phyloP scores from a whole-genome alignment of 352 stramenopile genomes.

The Phytophthora chlamydospora region DNA sequence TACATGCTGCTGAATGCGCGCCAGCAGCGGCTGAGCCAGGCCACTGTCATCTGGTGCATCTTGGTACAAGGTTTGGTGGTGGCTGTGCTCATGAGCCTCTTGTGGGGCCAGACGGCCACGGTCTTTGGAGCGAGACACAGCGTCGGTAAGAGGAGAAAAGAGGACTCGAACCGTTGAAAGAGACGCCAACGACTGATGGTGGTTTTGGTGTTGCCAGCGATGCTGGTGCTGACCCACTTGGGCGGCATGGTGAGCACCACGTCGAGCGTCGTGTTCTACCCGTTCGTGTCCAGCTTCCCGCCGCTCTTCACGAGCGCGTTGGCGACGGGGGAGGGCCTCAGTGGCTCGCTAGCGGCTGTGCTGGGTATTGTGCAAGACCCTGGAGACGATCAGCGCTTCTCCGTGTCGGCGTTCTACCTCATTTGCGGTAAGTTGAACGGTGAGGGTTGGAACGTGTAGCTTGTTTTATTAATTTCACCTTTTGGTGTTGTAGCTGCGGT shows the following conservation, averaged over 20 bases:
- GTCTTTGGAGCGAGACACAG: slow-evolving; percentile 63
- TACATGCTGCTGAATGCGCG: slow-evolving; percentile 67
- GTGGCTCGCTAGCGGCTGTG: slow-evolving; percentile 61
- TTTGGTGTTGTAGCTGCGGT: slow-evolving; percentile 37
- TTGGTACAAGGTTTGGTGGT: slow-evolving; percentile 52
- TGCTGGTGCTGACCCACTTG: slow-evolving; percentile 68
- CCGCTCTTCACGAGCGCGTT: slow-evolving; percentile 69
- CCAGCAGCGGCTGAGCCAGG: slow-evolving; percentile 48
- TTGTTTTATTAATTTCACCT: not conserved
- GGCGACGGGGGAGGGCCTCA: slow-evolving; percentile 70
- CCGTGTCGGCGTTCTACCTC: slow-evolving; percentile 63
- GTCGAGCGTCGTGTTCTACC: slow-evolving; percentile 77
- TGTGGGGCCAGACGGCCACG: slow-evolving; percentile 56
- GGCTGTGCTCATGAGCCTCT: slow-evolving; percentile 58
- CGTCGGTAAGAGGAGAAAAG: slow-evolving; percentile 28
- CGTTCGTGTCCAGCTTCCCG: slow-evolving; percentile 68
- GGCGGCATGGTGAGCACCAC: slow-evolving; percentile 74
- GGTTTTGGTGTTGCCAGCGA: slow-evolving; percentile 32
- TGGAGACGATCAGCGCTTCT: slow-evolving; percentile 59
- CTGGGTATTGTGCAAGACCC: slow-evolving; percentile 66
- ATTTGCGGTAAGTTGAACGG: slow-evolving; percentile 50
- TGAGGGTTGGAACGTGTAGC: not conserved
- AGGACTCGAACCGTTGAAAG: not conserved
- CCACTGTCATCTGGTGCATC: slow-evolving; percentile 62
- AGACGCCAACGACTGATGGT: not conserved